These are phyloP conservation scores for Phytomonas francai DNA, from an alignment of 208 protist genomes.

Conservation along the genomic window DNA sequence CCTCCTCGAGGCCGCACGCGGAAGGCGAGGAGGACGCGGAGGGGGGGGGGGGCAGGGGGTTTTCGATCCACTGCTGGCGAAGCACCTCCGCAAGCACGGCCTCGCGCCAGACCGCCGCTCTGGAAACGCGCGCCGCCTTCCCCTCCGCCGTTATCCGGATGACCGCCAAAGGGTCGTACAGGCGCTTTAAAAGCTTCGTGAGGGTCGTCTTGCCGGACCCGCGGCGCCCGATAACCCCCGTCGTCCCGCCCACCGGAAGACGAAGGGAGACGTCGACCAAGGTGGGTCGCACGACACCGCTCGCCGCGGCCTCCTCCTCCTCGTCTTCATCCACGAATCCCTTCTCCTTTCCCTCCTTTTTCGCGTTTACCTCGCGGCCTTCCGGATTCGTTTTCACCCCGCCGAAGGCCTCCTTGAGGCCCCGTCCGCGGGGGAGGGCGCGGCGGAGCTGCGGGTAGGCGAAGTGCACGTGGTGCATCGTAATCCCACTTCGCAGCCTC, in stretches of 20 bases:
- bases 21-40: not conserved
- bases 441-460: conserved; percentile 55
- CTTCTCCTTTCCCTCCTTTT: not conserved
- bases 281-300: conserved; percentile 7
- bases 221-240: conserved; percentile 58
- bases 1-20: not conserved
- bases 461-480: conserved; percentile 53
- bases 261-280: conserved; percentile 16
- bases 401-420: too few species aligned
- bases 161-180: conserved; percentile 55
- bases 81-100: conserved; percentile 16
- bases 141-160: conserved; percentile 6
- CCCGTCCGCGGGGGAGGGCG: conserved; percentile 3
- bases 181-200: conserved; percentile 48
- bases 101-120: not conserved
- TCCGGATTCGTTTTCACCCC: not conserved
- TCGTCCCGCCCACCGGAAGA: conserved; percentile 32
- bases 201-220: conserved; percentile 82
- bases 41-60: conserved; percentile 11
- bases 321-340: not conserved
- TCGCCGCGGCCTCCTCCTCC: not conserved
- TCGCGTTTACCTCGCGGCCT: not conserved
- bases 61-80: conserved; percentile 23
- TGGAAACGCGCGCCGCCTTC: not conserved
- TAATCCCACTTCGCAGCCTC: conserved; percentile 24